Conservation (phyloP, 1,284 basidiomycete genomes). For the Naganishia liquefaciens region DNA sequence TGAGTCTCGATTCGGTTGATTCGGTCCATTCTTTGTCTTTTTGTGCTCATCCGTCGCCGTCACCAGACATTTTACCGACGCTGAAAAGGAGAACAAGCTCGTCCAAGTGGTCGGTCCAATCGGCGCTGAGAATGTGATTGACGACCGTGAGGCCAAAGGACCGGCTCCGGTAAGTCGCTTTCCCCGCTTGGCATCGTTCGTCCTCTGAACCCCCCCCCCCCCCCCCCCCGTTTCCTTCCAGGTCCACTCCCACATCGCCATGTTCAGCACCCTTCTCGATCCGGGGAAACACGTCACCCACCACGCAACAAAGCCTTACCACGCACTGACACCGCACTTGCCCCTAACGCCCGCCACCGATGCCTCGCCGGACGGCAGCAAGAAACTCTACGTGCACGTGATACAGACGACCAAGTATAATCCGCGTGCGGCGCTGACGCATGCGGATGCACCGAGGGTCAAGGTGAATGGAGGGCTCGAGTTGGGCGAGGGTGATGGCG, state of each 20-base stretch:
- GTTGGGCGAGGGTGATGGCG: constrained; percentile 68
- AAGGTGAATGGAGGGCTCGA: constrained; percentile 56
- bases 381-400: constrained; percentile 55
- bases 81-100: constrained; percentile 73
- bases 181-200: too few species aligned
- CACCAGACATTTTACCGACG: constrained; percentile 70
- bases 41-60: constrained; percentile 6
- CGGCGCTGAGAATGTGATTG: constrained; percentile 60
- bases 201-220: constrained; percentile 58
- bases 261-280: constrained; percentile 65
- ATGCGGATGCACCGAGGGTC: constrained; percentile 58
- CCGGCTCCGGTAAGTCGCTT: constrained; percentile 66
- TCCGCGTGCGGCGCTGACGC: constrained; percentile 49
- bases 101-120: constrained; percentile 71
- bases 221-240: constrained; percentile 28
- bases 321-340: constrained; percentile 56
- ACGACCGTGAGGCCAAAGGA: constrained; percentile 66
- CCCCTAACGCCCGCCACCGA: constrained; percentile 19
- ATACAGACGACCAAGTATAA: constrained; percentile 77
- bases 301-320: constrained; percentile 57
- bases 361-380: constrained; percentile 34
- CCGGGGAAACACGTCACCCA: constrained; percentile 61
- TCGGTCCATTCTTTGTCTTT: neutral
- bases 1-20: constrained; percentile 39
- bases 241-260: constrained; percentile 54